Evolutionary conservation across 1,139 yeast species (phyloP).

Genomic region (Torulaspora pretoriensis): DNA sequence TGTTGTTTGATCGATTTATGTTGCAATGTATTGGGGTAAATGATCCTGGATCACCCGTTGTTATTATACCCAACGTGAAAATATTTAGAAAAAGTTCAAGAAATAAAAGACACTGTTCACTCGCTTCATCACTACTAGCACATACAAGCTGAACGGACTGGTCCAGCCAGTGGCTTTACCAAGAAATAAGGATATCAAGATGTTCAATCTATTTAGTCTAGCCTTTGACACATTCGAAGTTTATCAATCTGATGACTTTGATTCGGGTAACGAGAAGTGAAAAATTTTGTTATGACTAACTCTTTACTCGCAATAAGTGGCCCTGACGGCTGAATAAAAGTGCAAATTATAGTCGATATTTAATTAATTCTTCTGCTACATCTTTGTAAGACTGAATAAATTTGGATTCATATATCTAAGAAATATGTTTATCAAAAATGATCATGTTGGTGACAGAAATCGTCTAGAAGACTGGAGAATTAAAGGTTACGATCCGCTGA

Average conservation of each 20-base stretch:
- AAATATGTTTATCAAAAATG: constrained; percentile 77
- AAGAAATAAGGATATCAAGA: background rate
- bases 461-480: constrained; percentile 92
- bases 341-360: no score
- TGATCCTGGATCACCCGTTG: no score
- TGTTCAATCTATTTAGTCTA: background rate
- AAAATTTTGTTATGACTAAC: constrained; percentile 2
- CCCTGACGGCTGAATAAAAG: no score
- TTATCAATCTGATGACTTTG: background rate
- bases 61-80: no score
- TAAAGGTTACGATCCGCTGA: constrained; percentile 89
- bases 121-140: background rate
- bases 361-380: no score
- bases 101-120: background rate
- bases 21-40: constrained; percentile 6
- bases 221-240: background rate
- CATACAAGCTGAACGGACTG: no score
- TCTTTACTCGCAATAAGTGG: no score
- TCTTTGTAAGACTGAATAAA: background rate
- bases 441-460: constrained; percentile 74
- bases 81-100: no score
- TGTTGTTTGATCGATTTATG: constrained; percentile 16
- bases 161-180: no score
- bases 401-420: background rate
- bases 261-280: constrained; percentile 6